A percentile compares a stretch with the other conserved stretches of the same genome.
phyloP scores from a whole-genome alignment of 306 rosid species.

The Begonia peltatifolia region DNA sequence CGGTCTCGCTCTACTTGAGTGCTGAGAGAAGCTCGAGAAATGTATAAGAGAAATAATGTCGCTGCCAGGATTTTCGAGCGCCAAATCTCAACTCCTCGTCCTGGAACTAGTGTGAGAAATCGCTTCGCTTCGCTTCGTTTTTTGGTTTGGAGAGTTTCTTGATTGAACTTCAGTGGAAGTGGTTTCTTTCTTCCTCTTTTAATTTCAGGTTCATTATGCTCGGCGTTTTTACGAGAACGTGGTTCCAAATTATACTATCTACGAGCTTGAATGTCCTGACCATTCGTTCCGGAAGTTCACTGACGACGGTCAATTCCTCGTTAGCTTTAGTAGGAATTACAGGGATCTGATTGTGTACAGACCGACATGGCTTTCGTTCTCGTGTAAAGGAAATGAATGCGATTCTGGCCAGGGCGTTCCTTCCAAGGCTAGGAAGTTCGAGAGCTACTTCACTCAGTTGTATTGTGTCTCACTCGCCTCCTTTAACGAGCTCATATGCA shows the following conservation, averaged over 20 bases:
- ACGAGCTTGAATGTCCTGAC: constrained; percentile 88
- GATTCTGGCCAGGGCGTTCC: constrained; percentile 53
- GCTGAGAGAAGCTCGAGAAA: constrained; percentile 3
- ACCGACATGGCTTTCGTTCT: constrained; percentile 79
- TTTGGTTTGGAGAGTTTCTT: neutral
- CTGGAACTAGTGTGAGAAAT: constrained; percentile 64
- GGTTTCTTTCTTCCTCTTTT: constrained; percentile 41
- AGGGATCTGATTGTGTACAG: constrained; percentile 76
- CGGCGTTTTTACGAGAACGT: constrained; percentile 82
- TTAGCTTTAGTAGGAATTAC: constrained; percentile 76
- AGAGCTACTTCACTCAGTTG: constrained; percentile 69
- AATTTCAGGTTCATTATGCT: constrained; percentile 64
- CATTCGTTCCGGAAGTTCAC: constrained; percentile 84
- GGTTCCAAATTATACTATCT: constrained; percentile 72
- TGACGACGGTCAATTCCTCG: constrained; percentile 84
- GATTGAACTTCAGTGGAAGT: constrained; percentile 10
- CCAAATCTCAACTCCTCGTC: constrained; percentile 71
- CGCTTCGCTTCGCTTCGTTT: constrained; percentile 10
- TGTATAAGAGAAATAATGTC: constrained; percentile 74
- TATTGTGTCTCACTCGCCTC: constrained; percentile 72
- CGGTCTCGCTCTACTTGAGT: neutral
- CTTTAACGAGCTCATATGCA: constrained; percentile 72
- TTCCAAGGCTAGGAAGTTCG: constrained; percentile 52
- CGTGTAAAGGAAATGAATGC: constrained; percentile 77
- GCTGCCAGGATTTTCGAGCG: constrained; percentile 76